phyloP scores from a whole-genome alignment of 2,329 filamentous ascomycete species.

The Epichloe brachyelytri region DNA sequence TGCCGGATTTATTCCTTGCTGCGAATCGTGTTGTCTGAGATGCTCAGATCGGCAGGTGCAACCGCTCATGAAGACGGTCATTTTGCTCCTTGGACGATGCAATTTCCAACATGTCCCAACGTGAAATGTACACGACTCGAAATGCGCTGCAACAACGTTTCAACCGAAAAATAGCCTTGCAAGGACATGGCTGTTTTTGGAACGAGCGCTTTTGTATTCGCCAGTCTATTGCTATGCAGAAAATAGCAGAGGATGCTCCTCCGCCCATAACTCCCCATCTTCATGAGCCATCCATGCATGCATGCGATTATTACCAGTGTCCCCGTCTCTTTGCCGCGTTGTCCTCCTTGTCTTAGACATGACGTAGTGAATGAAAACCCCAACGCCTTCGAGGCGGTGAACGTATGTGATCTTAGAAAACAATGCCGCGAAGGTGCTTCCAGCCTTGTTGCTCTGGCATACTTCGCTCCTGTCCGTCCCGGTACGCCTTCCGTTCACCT shows the following conservation, averaged over 20 bases:
- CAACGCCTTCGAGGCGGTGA: not conserved
- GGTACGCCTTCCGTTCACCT: conserved; percentile 3
- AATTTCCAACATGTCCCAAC: no score
- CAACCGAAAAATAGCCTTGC: not conserved
- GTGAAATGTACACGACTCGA: no score
- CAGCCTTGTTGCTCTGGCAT: not conserved
- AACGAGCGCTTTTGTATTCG: conserved; percentile 4
- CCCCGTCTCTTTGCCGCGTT: not conserved
- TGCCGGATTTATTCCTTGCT: no score
- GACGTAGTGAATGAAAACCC: not conserved
- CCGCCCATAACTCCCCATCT: no score
- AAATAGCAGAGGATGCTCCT: not conserved
- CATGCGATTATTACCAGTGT: not conserved
- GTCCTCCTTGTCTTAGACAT: not conserved
- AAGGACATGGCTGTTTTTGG: not conserved
- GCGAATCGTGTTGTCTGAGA: no score
- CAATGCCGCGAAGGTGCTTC: not conserved
- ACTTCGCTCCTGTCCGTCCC: not conserved
- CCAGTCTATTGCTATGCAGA: conserved; percentile 4
- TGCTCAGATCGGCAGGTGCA: no score
- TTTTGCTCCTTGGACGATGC: no score
- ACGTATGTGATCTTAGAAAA: not conserved
- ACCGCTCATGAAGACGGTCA: no score
- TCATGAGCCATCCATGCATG: not conserved
- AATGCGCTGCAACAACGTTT: not conserved